phyloP scores from a whole-genome alignment of 306 rosid genomes.

The Ormosia semicastrata region DNA sequence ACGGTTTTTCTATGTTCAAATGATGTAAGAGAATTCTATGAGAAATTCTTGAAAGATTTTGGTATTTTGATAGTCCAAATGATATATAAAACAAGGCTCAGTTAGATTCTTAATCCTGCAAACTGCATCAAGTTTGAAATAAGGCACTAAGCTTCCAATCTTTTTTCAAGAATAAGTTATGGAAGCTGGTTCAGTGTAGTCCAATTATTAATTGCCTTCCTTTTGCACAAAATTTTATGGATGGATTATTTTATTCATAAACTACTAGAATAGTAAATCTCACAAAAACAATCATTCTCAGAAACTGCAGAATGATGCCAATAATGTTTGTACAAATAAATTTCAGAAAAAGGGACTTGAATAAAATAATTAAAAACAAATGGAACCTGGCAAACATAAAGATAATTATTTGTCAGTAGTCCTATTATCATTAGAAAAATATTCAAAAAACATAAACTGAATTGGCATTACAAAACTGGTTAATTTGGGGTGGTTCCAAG shows the following conservation, averaged over 20 bases:
- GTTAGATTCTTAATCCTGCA: slow-evolving; percentile 11
- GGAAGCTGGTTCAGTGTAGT: neutral
- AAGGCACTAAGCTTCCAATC: neutral
- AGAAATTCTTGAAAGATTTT: neutral
- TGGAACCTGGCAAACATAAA: neutral
- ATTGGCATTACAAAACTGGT: slow-evolving; percentile 1
- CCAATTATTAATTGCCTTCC: neutral
- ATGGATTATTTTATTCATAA: neutral
- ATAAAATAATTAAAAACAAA: slow-evolving; percentile 15
- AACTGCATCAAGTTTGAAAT: slow-evolving; percentile 18
- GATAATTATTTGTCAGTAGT: neutral
- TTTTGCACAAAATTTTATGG: neutral
- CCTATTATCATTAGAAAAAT: neutral
- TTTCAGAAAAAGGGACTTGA: neutral
- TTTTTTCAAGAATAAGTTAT: neutral
- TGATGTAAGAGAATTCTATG: neutral
- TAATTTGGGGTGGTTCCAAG: neutral
- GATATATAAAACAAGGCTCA: neutral
- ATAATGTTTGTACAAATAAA: neutral
- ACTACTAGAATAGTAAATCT: neutral
- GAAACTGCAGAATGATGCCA: neutral
- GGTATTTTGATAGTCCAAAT: slow-evolving; percentile 6
- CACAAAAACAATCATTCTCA: neutral
- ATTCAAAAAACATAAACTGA: neutral
- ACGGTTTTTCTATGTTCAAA: neutral